Evolutionary conservation across 495 filamentous ascomycete species (phyloP), one percentile per base, ranked within the genome.

Genomic region (Talaromyces stipitatus): DNA sequence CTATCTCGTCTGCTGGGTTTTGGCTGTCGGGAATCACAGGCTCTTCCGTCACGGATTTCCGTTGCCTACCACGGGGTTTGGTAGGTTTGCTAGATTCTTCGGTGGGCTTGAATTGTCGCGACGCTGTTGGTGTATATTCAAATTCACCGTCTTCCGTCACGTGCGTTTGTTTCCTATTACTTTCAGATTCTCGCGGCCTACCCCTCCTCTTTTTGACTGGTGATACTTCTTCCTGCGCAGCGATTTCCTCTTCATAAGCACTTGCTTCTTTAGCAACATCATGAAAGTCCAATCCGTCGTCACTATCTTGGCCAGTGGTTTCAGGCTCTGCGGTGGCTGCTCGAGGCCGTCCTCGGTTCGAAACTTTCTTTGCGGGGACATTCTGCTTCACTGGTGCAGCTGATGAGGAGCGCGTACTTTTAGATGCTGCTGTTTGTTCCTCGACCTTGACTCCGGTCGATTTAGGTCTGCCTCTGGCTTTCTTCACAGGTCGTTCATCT

Each of bases 11-110:
- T 16, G 77, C 57, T 2, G 73, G 62, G 24, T 65, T 60, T 59
- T 80, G 73, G 29, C 69, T 77, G 51, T 82, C 80, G 1, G 72
- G 74, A 24, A 78, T 73, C 10, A 64, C 61, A 12, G 65, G 65
- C 23, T 66, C 61, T 29, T 64, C 56, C 16, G 66, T 70, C 23
- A 61, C 65, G 14, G 60, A 30, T 27, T 55, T 66, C 36, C 50
- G 63, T 61, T 58, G 67, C 41, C 57, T 59, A 33, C 54, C 62
- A 36, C 67, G 63, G 6, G 61, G 54, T 55, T 66, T 69, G 16
- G 46, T 12, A 27, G 55, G 62, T 33, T 61, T 58, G 10, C 63
- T 45, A 22, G 60, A 24, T 30, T 64, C 60, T 32, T 61, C 62
- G 8, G 53, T 28, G 20, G 59, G 29, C 48, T 64, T 66, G 32